A percentile compares a stretch with the other conserved stretches of the same genome.
Conservation (phyloP, 192 early-diverging fungal genomes). For the Spinellus fusiger region DNA sequence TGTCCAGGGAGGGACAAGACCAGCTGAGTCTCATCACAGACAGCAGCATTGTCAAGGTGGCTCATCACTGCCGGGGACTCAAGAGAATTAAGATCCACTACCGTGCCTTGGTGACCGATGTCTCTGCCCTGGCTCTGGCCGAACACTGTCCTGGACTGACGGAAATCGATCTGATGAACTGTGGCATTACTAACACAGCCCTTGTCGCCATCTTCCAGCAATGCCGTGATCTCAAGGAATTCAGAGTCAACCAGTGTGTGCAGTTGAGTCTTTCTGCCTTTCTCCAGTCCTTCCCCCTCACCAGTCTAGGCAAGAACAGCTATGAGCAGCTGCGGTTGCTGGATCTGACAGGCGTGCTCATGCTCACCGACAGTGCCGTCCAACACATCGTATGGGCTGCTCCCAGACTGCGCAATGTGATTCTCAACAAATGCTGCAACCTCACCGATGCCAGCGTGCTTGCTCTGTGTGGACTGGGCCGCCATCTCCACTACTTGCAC, state of each 20-base stretch:
- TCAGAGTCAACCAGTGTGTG: constrained; percentile 36
- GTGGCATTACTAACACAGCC: constrained; percentile 40
- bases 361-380: constrained; percentile 42
- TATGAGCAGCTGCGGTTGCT: constrained; percentile 48
- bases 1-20: constrained; percentile 25
- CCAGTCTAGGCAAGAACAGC: not conserved
- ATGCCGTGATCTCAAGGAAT: constrained; percentile 43
- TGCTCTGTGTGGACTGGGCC: constrained; percentile 40
- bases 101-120: constrained; percentile 41
- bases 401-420: constrained; percentile 45
- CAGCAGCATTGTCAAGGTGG: constrained; percentile 35
- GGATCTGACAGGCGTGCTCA: constrained; percentile 40
- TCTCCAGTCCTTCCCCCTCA: constrained; percentile 2
- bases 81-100: constrained; percentile 49
- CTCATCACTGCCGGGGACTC: constrained; percentile 37
- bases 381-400: constrained; percentile 38
- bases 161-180: constrained; percentile 48
- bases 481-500: constrained; percentile 52
- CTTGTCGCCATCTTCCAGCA: constrained; percentile 37
- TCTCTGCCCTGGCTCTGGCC: constrained; percentile 39
- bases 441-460: constrained; percentile 43
- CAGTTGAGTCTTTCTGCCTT: constrained; percentile 41
- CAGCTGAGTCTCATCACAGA: constrained; percentile 42
- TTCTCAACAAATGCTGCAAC: constrained; percentile 46
- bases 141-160: constrained; percentile 41